These are phyloP conservation scores for Trypanosomatidae sp. DNA, from an alignment of 208 protist genomes.

Conservation along the genomic window DNA sequence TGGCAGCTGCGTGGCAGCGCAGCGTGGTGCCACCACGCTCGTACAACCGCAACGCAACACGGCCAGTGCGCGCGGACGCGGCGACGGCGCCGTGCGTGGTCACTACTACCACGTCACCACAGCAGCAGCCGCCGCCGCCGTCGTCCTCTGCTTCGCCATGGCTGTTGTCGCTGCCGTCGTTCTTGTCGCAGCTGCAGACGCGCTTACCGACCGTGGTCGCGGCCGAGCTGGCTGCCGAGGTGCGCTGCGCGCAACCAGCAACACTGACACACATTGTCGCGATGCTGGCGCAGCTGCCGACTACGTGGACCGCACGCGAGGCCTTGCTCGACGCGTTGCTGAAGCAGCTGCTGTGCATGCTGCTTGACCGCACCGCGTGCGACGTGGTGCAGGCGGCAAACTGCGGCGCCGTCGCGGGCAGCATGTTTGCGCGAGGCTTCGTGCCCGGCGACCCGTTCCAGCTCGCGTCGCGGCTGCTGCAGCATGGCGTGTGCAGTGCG, in stretches of 20 bases:
- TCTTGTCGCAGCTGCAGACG: too few relatives aligned
- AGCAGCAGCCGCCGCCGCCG: too few relatives aligned
- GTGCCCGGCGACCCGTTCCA: constrained; percentile 64
- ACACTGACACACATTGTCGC: constrained; percentile 23
- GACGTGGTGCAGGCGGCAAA: constrained; percentile 17
- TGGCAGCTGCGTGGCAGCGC: too few relatives aligned
- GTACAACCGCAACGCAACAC: too few relatives aligned
- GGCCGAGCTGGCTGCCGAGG: constrained; percentile 29
- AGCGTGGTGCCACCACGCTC: too few relatives aligned
- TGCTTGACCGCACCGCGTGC: constrained; percentile 16
- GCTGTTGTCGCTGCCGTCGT: too few relatives aligned
- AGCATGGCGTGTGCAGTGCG: constrained; percentile 18
- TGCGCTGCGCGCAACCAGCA: constrained; percentile 17
- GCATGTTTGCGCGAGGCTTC: constrained; percentile 31
- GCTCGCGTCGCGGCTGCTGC: constrained; percentile 40
- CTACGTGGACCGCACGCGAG: constrained; percentile 9
- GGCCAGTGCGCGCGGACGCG: too few relatives aligned
- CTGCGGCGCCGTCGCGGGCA: constrained; percentile 42
- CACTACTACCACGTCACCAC: too few relatives aligned
- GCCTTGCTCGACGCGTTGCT: constrained; percentile 54
- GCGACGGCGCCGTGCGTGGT: too few relatives aligned
- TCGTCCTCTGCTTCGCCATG: too few relatives aligned
- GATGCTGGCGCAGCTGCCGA: constrained; percentile 15
- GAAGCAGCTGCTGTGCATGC: constrained; percentile 28
- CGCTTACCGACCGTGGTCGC: too few relatives aligned